Evolutionary conservation across 1,284 basidiomycete genomes (phyloP), one percentile per base, ranked within the genome.

Genomic region (Cryptococcus wingfieldii): DNA sequence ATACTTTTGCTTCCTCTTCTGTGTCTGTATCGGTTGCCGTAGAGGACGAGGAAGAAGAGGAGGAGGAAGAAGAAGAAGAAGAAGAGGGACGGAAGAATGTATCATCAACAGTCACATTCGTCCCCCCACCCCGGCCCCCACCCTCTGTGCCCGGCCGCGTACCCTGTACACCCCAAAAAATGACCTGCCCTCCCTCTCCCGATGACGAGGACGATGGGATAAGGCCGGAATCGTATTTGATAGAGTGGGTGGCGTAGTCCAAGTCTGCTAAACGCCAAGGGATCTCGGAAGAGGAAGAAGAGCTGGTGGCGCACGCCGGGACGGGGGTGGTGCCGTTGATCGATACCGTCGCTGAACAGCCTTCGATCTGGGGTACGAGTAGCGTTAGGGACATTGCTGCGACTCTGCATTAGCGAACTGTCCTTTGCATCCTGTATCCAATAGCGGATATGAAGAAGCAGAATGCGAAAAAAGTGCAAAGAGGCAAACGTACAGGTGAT

Each of bases 121-220:
- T 49, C 44, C 56, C 55, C 16, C 51, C 53, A 5, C n/a, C 25
- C 6, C 31, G 4, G 6, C 50, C 47, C 16, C n/a, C n/a, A n/a
- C n/a, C n/a, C n/a, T n/a, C n/a, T n/a, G n/a, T n/a, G 6, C 50
- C 47, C 16, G 58, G 60, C 37, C 69, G 16, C 9, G 48, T 55
- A 1, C 54, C 69, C 16, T 65, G 58, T 4, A 69, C 50, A 2
- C 69, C 69, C 67, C 69, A 69, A 47, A 71, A 69, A 4, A 69
- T 54, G 12, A 71, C 64, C 48, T 66, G 59, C 37, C 61, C 51
- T 6, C 53, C 56, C 5, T 25, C 25, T 34, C 31, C 31, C 10
- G 23, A 23, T 23, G 23, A 23, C 23, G 23, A 23, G 9, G n/a
- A n/a, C 6, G 51, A 14, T 0, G 54, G 23, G 3, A 69, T 28